Base-by-base conservation (phyloP, 257 asterid species). In the Cynanchum wilfordii region DNA sequence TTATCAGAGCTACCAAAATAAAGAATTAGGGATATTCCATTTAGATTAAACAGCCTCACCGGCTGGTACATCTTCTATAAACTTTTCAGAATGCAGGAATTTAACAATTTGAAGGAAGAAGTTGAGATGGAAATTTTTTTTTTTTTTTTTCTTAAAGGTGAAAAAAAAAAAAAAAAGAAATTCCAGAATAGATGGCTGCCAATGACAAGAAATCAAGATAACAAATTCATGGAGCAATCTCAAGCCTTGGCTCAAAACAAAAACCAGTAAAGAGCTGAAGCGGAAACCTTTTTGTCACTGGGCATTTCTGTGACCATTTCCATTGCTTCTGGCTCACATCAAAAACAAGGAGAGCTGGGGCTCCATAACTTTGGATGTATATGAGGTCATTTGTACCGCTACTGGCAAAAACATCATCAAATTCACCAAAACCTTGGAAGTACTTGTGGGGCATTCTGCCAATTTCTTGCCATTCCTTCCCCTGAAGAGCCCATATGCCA, bases 291-390 rank as follows among this genome's bases (percentile, higher is more conserved):
- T 95, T 92, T 0, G 94, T 65, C 60, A 92, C 97, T 0, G 99
- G 99, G 77, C 91, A 92, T 78, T 92, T 95, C 81, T 85, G 91
- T 1, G 99, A 88, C 99, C 99, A 95, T 77, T 78, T 92, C 98
- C 98, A 89, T 36, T 79, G 87, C 82, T 83, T 95, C 75, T 45
- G 86, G n/a, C 77, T 75, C 66, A 89, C 63, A 45, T 95, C 86
- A 25, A 83, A 92, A 62, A 89, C 87, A 22, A 95, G 97, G 65
- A 95, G 98, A 0, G 92, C 81, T 0, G 99, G 92, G 3, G 88
- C 89, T 8, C 98, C 99, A 22, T 87, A 95, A 52, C 99, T 92
- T 84, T 95, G 98, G 33, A 95, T 95, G 75, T 95, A 95, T 29
- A 95, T 75, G 50, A 92, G 86, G 52, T 88, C 92, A n/a, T 86